phyloP scores from a whole-genome alignment of 345 rosid genomes.

The Linum tenue region DNA sequence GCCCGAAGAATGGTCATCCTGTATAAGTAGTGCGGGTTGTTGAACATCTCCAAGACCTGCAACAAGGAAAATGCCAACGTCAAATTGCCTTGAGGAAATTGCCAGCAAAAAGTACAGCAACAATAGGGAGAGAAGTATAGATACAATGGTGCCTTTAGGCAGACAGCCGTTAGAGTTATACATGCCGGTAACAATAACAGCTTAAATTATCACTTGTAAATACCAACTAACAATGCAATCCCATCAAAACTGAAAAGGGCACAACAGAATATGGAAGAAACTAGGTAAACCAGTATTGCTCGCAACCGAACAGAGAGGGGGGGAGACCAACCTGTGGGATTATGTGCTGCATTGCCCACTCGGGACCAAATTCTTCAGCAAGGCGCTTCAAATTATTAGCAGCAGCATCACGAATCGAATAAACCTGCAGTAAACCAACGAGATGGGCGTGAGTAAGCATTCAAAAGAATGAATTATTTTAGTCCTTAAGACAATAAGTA shows the following conservation, averaged over 20 bases:
- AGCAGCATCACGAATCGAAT: slow-evolving; percentile 90
- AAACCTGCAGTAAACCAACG: slow-evolving; percentile 37
- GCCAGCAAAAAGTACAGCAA: too few relatives aligned
- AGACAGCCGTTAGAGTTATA: too few relatives aligned
- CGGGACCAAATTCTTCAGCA: slow-evolving; percentile 95
- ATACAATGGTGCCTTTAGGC: too few relatives aligned
- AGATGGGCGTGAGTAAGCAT: background rate
- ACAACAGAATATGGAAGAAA: too few relatives aligned
- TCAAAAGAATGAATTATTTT: background rate
- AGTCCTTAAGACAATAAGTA: background rate
- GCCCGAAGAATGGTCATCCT: slow-evolving; percentile 81
- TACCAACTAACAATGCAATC: background rate
- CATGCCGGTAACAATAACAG: too few relatives aligned
- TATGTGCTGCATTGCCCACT: slow-evolving; percentile 98
- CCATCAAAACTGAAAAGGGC: background rate
- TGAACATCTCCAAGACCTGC: slow-evolving; percentile 78
- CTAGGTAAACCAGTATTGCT: too few relatives aligned
- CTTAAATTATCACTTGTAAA: background rate
- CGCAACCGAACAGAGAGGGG: background rate
- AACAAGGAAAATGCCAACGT: slow-evolving; percentile 3
- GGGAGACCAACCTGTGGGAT: slow-evolving; percentile 66
- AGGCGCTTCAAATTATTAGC: slow-evolving; percentile 91
- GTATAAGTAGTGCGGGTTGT: slow-evolving; percentile 70
- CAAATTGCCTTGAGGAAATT: background rate
- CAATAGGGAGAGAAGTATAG: too few relatives aligned